phyloP scores from a whole-genome alignment of 805 yeast species.

The Schwanniomyces yamadae region DNA sequence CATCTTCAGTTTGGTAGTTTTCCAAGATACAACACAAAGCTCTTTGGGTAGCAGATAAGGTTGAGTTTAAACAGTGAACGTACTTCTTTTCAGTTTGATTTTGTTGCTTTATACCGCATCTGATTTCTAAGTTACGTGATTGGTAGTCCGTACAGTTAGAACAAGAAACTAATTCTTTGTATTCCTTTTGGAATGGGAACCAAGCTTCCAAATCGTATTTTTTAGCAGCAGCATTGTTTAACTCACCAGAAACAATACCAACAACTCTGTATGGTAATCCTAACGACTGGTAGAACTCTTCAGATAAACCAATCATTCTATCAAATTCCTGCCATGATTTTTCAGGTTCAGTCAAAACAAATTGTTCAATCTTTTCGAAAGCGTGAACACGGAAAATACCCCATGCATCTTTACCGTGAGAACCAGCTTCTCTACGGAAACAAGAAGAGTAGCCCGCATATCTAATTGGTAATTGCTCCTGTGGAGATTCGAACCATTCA shows the following conservation, averaged over 20 bases:
- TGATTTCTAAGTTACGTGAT: slow-evolving; percentile 95
- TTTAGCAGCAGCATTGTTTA: slow-evolving; percentile 98
- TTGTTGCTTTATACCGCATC: slow-evolving; percentile 96
- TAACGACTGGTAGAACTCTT: slow-evolving; percentile 88
- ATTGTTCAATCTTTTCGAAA: slow-evolving; percentile 97
- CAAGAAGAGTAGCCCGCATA: slow-evolving; percentile 98
- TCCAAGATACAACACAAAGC: slow-evolving; percentile 96
- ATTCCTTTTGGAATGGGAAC: slow-evolving; percentile 99
- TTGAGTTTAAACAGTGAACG: slow-evolving; percentile 97
- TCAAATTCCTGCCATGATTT: slow-evolving; percentile 98
- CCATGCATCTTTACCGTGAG: slow-evolving; percentile 99
- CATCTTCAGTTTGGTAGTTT: slow-evolving; percentile 97
- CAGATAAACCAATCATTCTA: slow-evolving; percentile 86
- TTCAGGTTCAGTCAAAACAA: slow-evolving; percentile 93
- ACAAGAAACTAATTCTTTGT: slow-evolving; percentile 96
- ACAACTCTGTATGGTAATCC: slow-evolving; percentile 96
- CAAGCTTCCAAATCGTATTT: slow-evolving; percentile 98
- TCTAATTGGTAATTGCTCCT: slow-evolving; percentile 92
- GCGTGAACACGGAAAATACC: slow-evolving; percentile 99
- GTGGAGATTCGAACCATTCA: slow-evolving; percentile 98
- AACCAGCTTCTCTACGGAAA: slow-evolving; percentile 99
- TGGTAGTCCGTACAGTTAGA: slow-evolving; percentile 99
- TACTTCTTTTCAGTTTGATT: slow-evolving; percentile 95
- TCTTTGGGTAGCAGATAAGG: slow-evolving; percentile 97
- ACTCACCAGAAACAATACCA: slow-evolving; percentile 97